Base-by-base conservation (phyloP, 176 grass and related monocot genomes). In the Musa acuminata region DNA sequence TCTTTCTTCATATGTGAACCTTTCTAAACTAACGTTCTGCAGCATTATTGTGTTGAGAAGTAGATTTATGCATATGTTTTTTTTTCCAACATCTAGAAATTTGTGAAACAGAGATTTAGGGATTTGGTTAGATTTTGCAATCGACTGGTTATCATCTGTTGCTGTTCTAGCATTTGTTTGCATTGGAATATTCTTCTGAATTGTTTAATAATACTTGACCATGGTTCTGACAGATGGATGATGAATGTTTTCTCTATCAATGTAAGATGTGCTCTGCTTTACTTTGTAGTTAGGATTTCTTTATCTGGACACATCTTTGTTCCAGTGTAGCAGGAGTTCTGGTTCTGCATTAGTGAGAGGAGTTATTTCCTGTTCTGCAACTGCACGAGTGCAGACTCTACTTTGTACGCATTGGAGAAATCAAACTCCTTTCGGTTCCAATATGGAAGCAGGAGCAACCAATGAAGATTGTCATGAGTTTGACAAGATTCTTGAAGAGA, bases 371-470 rank as follows among this genome's bases (percentile, higher is more conserved):
- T 3, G 16, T 2, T 19, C 2, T 17, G 67, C 17, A 51, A 21
- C n/a, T 55, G 57, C 4, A 62, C 4, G 5, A 19, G 13, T 19
- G 8, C 57, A 14, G 20, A 19, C 57, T 62, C 57, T 62, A n/a
- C 20, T 19, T 13, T 11, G 25, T 2, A 55, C 23, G 50, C 8
- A 24, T 53, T 73, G 51, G 17, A 23, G 11, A 16, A 14, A 24
- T 16, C 20, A 17, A 57, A 73, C 23, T 20, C 6, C 43, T 5
- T 51, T 8, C 43, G 3, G 24, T 83, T 70, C 12, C 65, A 78
- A 26, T 62, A 84, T 84, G 82, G 71, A 80, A 68, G 9, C 48
- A 75, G 71, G 53, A 74, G 65, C 76, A 74, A 68, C 22, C 69
- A 73, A 70, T 59, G 59, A 53, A 72, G 71, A 70, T 22, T 75